Evolutionary conservation across 257 asterid genomes (phyloP), one percentile per base, ranked within the genome.

Genomic region (Fraxinus cuspidata): DNA sequence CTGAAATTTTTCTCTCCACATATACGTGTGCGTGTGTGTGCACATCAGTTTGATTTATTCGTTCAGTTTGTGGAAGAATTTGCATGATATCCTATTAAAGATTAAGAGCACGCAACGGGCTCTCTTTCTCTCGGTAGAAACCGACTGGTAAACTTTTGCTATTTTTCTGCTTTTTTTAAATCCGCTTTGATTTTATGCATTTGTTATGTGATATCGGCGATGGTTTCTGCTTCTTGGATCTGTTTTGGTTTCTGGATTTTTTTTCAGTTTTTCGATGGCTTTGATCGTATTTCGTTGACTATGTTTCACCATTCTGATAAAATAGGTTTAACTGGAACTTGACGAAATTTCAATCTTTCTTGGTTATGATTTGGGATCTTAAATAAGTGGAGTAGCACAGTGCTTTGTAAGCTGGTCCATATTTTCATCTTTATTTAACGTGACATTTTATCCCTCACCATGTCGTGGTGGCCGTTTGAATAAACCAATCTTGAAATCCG

Each of bases 31-130:
- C n/a, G n/a, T n/a, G 27, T 27, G 8, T 12, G 23, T 0, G 81
- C 31, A 58, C 2, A 16, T 58, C 27, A 69, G 31, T 51, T 32
- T 4, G 35, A 53, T 63, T 53, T 51, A 34, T 60, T 34, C 64
- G 58, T 47, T 18, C 35, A 63, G 74, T 2, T 32, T 25, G 31
- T 34, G 12, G 35, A 72, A 64, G 32, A 21, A 27, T 71, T 79
- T 79, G 69, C 83, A 81, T 74, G 80, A 79, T 18, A 78, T 66
- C 71, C 69, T 71, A 78, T 75, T 38, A 63, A 69, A 76, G 74
- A 13, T 53, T 16, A 53, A 34, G 70, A 23, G n/a, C 58, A 70
- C 42, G 34, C 37, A 67, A 35, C 35, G 11, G 3, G 73, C 64
- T 67, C n/a, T 31, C 12, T 51, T 42, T 78, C 71, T 60, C 23